Base-by-base conservation (phyloP, 1,284 basidiomycete species). In the Apiotrichum domesticum region DNA sequence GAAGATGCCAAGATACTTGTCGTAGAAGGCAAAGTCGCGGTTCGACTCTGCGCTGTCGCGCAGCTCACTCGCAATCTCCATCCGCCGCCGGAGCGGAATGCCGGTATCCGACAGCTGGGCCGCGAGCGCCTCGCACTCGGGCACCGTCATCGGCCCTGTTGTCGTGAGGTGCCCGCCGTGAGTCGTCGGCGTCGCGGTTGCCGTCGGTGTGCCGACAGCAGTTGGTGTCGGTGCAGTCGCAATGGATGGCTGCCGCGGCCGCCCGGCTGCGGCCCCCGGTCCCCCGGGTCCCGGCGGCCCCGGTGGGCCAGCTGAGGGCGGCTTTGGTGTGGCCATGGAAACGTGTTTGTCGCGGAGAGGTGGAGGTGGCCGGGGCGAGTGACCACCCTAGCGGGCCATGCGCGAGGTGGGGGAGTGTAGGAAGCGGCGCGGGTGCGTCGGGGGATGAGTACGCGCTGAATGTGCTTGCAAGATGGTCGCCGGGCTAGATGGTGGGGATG, bases 1-100 rank as follows among this genome's bases (percentile, higher is more conserved):
- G 57, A 82, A 75, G 35, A 78, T 69, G 53, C 75, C 77, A 35
- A 81, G 77, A 62, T 81, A 81, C 51, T 86, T 84, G 46, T 84
- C 81, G 43, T 88, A 87, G 66, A 72, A 74, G 0, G 94, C 91
- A 40, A 84, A 80, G 67, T 95, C 90, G 55, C 87, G 82, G 45
- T 87, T 85, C 32, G 85, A 85, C 71, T 96, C 92, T 62, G 95
- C 83, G 73, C 87, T 85, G 73, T 95, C 91, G 56, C 90, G 82
- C 60, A 96, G 83, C 73, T 95, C 91, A 59, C 81, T 83, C 49
- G 89, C 89, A 43, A 65, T 63, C 32, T 65, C 61, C 51, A 63
- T 66, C 15, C 59, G 59, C 11, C 58, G 56, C 9, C 60, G 54
- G 52, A 56, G 51, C 59, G 68, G 63, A 7, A 62, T 57, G 21